Evolutionary conservation across 2,329 filamentous ascomycete genomes (phyloP).

Genomic region (Chrysosporium queenslandicum): DNA sequence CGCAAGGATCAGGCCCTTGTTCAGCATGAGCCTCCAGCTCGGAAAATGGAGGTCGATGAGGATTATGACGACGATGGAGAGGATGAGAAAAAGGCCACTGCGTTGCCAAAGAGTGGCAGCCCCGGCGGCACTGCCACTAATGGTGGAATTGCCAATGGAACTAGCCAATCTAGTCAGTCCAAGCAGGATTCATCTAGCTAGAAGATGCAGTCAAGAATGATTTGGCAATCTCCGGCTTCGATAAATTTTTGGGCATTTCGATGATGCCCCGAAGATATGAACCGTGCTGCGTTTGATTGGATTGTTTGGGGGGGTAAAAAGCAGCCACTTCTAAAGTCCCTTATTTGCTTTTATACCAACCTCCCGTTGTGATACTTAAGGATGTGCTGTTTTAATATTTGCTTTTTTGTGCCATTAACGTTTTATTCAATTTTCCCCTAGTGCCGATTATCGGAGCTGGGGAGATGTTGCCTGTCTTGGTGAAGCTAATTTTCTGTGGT

Average conservation of each 20-base stretch:
- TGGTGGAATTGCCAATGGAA: conserved; percentile 8
- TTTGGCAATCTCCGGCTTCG: not conserved
- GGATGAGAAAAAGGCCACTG: conserved; percentile 54
- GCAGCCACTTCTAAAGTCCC: not conserved
- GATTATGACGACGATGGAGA: conserved; percentile 93
- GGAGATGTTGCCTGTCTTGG: too few relatives aligned
- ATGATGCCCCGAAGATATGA: too few relatives aligned
- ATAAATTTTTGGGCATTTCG: too few relatives aligned
- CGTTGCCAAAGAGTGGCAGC: conserved; percentile 27
- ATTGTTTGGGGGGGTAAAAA: not conserved
- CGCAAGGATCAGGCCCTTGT: conserved; percentile 40
- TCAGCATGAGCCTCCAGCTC: conserved; percentile 67
- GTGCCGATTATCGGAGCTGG: not conserved
- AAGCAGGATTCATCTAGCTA: conserved; percentile 9
- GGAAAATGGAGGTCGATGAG: conserved; percentile 95
- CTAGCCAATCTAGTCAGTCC: conserved; percentile 7
- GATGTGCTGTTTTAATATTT: not conserved
- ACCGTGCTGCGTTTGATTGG: not conserved
- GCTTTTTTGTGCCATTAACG: not conserved
- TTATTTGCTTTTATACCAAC: not conserved
- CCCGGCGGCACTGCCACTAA: conserved; percentile 8
- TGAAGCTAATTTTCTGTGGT: too few relatives aligned
- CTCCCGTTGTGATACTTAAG: not conserved
- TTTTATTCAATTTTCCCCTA: not conserved
- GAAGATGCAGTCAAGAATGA: not conserved